Base-by-base conservation (phyloP, 106 monocot genomes). In the Platanthera guangdongensis region DNA sequence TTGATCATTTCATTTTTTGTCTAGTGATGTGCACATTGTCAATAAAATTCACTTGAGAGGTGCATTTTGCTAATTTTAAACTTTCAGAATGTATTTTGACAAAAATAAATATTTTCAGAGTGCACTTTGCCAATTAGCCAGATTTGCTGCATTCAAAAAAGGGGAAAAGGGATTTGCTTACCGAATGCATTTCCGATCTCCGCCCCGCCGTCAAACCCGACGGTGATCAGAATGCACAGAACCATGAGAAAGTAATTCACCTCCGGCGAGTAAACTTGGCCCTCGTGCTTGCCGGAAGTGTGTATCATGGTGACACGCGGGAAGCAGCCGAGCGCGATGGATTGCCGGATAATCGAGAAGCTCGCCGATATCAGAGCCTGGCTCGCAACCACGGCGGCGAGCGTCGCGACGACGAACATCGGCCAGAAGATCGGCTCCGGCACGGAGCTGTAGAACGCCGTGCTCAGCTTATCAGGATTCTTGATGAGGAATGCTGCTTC, bases 321-420 rank as follows among this genome's bases (percentile, higher is more conserved):
- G 72, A 92, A 92, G 82, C 86, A 92, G 30, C 82, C 91, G 4
- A 92, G 81, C 0, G 86, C 88, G 11, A 88, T 74, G 25, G 88
- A 88, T 75, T 92, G 88, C 50, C 80, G 71, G 46, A 92, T 84
- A 68, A 86, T 86, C 65, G 91, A 88, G 59, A 88, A 92, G 53
- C 84, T 86, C 48, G 88, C 88, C 6, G 91, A 92, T 57, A 92
- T 92, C 52, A 92, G 62, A 6, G 91, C 72, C 50, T 92, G 91
- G 67, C 88, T 92, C 12, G 88, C 91, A 6, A 92, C 86, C 9
- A 92, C 28, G 13, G 91, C 84, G 16, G 88, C 91, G 0, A 86
- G 73, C 0, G 86, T 84, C 4, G 88, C 75, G 5, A 88, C 54
- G 5, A 84, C 47, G 51, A 92, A 92, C 88, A 88, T 84, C 1